Conservation (phyloP, 2,329 filamentous ascomycete genomes). For the Calonectria naviculata region DNA sequence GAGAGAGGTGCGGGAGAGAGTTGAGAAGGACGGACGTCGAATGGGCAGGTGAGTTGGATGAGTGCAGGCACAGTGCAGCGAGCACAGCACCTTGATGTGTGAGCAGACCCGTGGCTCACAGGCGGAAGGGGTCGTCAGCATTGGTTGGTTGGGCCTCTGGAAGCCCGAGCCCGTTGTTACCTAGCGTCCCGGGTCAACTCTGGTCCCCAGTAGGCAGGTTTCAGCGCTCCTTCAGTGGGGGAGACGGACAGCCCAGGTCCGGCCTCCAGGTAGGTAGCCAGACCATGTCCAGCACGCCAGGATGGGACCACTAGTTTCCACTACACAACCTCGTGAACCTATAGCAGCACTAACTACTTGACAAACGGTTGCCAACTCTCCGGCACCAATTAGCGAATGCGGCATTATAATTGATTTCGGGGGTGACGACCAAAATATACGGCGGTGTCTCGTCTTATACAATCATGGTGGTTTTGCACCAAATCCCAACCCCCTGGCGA, state of each 20-base stretch:
- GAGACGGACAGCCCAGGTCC: background rate
- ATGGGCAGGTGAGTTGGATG: constrained; percentile 4
- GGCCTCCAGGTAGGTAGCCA: constrained; percentile 7
- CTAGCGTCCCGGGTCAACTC: constrained; percentile 13
- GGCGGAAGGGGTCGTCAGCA: constrained; percentile 13
- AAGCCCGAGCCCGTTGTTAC: background rate
- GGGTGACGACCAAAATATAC: background rate
- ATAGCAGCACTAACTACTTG: background rate
- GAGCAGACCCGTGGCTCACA: constrained; percentile 15
- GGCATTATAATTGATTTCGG: background rate
- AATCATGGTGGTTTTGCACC: background rate
- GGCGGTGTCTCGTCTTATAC: background rate
- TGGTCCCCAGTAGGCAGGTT: background rate
- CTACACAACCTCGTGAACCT: constrained; percentile 2
- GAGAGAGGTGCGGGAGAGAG: constrained; percentile 15
- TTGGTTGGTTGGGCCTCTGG: constrained; percentile 9
- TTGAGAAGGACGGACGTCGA: constrained; percentile 3
- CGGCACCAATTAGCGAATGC: background rate
- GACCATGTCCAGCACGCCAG: background rate
- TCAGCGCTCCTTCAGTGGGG: constrained; percentile 2
- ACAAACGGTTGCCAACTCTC: background rate
- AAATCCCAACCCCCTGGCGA: background rate
- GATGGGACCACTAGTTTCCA: constrained; percentile 4
- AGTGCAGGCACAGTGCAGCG: background rate
- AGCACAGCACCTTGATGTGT: constrained; percentile 1